phyloP scores from a whole-genome alignment of 495 filamentous ascomycete genomes.

The Elaphomyces granulatus region DNA sequence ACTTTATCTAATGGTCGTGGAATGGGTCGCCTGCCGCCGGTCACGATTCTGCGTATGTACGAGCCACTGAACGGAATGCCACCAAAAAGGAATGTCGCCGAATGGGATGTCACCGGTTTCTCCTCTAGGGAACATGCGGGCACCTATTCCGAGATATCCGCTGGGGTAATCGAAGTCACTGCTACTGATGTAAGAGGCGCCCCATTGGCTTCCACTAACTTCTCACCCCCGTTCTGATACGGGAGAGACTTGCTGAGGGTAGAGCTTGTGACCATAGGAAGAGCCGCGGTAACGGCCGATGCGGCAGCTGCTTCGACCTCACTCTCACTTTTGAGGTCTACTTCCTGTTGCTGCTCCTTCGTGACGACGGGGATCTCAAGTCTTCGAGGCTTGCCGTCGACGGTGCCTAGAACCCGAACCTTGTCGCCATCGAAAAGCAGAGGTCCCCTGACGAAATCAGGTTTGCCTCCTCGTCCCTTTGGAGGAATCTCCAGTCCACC shows the following conservation, averaged over 20 bases:
- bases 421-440: conserved; percentile 27
- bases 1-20: no score
- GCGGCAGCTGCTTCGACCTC: background rate
- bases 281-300: background rate
- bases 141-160: no score
- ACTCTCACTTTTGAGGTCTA: no score
- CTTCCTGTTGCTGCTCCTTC: background rate
- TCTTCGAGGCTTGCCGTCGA: conserved; percentile 26
- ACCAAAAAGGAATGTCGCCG: no score
- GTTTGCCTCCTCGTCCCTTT: conserved; percentile 15
- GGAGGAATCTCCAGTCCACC: conserved; percentile 19
- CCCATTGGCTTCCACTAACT: no score
- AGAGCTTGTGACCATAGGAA: conserved; percentile 4
- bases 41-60: no score
- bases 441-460: conserved; percentile 26
- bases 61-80: no score
- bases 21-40: no score
- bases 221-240: background rate
- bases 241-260: conserved; percentile 10
- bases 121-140: no score
- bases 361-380: conserved; percentile 18
- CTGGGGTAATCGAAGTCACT: no score
- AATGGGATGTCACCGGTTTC: no score
- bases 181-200: no score
- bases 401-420: conserved; percentile 27